phyloP scores from a whole-genome alignment of 257 asterid genomes.

The Orobanche coerulescens region DNA sequence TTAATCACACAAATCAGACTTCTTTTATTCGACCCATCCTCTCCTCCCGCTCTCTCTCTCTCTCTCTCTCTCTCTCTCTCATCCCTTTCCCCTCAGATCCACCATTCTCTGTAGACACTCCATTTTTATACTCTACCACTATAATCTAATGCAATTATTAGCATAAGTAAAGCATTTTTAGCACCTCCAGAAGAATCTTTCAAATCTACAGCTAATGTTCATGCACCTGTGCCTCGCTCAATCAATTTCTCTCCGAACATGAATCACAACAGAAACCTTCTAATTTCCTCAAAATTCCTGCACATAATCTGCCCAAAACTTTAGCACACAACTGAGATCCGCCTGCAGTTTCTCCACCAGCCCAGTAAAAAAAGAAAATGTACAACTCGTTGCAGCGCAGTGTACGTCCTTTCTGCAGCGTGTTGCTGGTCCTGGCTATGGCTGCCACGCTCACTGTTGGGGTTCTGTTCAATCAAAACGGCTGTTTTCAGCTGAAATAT shows the following conservation, averaged over 20 bases:
- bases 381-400: constrained; percentile 52
- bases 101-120: not conserved
- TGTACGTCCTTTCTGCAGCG: constrained; percentile 50
- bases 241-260: constrained; percentile 24
- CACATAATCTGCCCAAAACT: constrained; percentile 33
- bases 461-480: constrained; percentile 33
- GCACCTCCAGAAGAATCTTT: too few species aligned
- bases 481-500: constrained; percentile 36
- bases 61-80: not conserved
- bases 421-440: constrained; percentile 41
- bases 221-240: constrained; percentile 15
- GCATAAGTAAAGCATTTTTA: constrained; percentile 7
- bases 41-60: too few species aligned
- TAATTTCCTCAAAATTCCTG: constrained; percentile 46
- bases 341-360: not conserved
- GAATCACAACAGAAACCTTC: constrained; percentile 44
- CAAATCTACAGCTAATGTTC: constrained; percentile 8
- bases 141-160: not conserved
- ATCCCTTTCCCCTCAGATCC: not conserved
- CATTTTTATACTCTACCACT: constrained; percentile 7
- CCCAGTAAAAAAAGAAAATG: constrained; percentile 15
- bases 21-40: too few species aligned
- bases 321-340: constrained; percentile 24
- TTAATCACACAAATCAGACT: too few species aligned
- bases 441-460: constrained; percentile 46